Percentiles rank a stretch among this genome's conserved stretches.
Conservation (phyloP, 2,329 filamentous ascomycete species). For the Salinomyces thailandicus region DNA sequence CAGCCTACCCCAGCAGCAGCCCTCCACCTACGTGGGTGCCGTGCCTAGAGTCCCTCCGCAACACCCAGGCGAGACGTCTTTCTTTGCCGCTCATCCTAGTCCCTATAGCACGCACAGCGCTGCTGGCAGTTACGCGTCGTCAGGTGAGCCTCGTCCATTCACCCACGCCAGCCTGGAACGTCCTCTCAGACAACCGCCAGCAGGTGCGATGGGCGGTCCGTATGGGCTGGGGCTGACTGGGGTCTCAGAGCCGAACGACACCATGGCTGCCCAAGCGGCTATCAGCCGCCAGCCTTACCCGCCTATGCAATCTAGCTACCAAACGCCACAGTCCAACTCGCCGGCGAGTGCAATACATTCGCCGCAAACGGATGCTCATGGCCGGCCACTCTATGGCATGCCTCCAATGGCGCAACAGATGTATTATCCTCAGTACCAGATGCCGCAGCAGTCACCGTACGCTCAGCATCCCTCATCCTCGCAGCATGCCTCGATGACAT, state of each 20-base stretch:
- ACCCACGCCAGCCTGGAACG: background rate
- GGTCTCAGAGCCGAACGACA: constrained; percentile 59
- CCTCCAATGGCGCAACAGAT: constrained; percentile 74
- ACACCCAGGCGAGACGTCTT: constrained; percentile 55
- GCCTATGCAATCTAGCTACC: constrained; percentile 60
- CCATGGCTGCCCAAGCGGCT: constrained; percentile 53
- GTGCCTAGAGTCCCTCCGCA: constrained; percentile 52
- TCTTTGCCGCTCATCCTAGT: constrained; percentile 68
- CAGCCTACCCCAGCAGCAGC: constrained; percentile 38
- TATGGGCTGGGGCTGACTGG: constrained; percentile 39
- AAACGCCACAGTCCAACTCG: constrained; percentile 90
- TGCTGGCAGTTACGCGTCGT: constrained; percentile 74
- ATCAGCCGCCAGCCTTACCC: constrained; percentile 64
- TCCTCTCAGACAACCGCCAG: background rate
- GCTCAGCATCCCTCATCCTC: constrained; percentile 44
- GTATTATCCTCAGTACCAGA: constrained; percentile 53
- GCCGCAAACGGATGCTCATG: constrained; percentile 81
- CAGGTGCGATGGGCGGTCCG: constrained; percentile 2
- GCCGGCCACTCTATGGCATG: constrained; percentile 70
- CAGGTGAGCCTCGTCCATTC: constrained; percentile 52
- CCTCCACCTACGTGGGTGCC: constrained; percentile 56
- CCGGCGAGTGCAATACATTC: constrained; percentile 79
- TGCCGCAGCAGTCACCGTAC: constrained; percentile 49
- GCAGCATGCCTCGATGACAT: constrained; percentile 44
- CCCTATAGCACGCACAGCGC: constrained; percentile 75